Conservation (phyloP, 164 flowering plant genomes). For the Akebia trifoliata region DNA sequence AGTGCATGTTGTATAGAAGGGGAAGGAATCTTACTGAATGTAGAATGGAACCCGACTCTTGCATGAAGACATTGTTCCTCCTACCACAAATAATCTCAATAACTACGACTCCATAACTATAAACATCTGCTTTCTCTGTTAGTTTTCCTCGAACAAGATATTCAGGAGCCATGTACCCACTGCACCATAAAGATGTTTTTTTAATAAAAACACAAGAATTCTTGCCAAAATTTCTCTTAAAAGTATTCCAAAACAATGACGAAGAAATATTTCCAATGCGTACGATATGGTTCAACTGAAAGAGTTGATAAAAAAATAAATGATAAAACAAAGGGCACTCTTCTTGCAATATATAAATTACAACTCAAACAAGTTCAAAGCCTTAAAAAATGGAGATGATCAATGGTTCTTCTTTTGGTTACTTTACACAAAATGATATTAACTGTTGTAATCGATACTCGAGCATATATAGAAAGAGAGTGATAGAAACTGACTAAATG, state of each 20-base stretch:
- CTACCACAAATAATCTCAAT: conserved; percentile 52
- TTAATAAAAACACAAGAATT: too few species aligned
- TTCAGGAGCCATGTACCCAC: conserved; percentile 80
- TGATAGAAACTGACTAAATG: background rate
- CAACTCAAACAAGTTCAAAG: too few species aligned
- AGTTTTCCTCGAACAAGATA: conserved; percentile 62
- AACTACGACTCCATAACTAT: conserved; percentile 56
- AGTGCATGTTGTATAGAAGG: background rate
- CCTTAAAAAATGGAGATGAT: too few species aligned
- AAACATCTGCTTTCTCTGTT: conserved; percentile 67
- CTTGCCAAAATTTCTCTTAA: too few species aligned
- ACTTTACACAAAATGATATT: background rate
- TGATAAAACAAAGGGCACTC: too few species aligned
- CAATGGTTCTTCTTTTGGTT: background rate
- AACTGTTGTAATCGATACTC: background rate
- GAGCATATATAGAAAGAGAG: background rate
- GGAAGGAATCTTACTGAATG: conserved; percentile 26
- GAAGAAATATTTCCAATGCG: too few species aligned
- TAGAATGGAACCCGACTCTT: conserved; percentile 38
- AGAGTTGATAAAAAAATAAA: too few species aligned
- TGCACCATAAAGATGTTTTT: conserved; percentile 20
- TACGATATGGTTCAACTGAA: too few species aligned
- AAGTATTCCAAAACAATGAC: too few species aligned
- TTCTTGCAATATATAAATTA: too few species aligned
- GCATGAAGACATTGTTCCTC: conserved; percentile 33